phyloP scores from a whole-genome alignment of 345 rosid species.

The Gossypium longicalyx region DNA sequence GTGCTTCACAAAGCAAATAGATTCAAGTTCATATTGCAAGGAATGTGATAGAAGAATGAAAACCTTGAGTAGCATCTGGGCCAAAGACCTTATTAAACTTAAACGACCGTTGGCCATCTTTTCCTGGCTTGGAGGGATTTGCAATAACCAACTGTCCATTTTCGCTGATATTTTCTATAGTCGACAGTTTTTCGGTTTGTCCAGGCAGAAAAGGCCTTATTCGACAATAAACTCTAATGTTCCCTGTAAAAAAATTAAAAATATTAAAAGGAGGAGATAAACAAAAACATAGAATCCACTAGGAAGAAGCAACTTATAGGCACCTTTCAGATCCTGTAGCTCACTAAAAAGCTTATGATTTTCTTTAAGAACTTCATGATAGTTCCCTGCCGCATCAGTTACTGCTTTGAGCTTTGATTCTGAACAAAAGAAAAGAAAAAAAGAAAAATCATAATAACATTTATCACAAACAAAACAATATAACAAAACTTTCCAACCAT shows the following conservation, averaged over 20 bases:
- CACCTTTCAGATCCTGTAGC: conserved; percentile 93
- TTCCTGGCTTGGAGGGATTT: conserved; percentile 74
- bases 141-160: conserved; percentile 64
- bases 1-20: conserved; percentile 1
- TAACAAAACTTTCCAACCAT: background rate
- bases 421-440: conserved; percentile 22
- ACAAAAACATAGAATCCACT: background rate
- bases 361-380: conserved; percentile 69
- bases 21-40: conserved; percentile 6
- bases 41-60: conserved; percentile 10
- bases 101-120: conserved; percentile 62
- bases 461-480: background rate
- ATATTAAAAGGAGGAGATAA: background rate
- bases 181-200: conserved; percentile 34
- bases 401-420: conserved; percentile 53
- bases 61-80: conserved; percentile 80
- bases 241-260: conserved; percentile 19
- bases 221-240: conserved; percentile 16
- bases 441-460: conserved; percentile 3
- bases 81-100: conserved; percentile 75
- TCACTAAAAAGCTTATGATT: conserved; percentile 79
- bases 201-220: background rate
- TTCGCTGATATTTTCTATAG: conserved; percentile 64
- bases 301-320: background rate
- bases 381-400: conserved; percentile 60